Base-by-base conservation (phyloP, 1,139 yeast genomes). In the Pichia sorboxylosa region DNA sequence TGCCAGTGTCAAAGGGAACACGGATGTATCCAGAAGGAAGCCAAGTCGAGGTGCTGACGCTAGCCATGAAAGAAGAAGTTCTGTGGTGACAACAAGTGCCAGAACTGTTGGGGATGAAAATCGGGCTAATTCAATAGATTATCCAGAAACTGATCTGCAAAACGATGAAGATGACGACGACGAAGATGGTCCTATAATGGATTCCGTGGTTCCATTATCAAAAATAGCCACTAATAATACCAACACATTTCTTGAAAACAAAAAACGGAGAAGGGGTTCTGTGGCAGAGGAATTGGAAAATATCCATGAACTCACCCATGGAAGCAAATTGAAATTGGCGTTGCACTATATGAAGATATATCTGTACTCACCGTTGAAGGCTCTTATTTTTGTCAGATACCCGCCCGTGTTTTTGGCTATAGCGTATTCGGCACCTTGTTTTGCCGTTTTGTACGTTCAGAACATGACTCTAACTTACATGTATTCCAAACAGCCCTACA, bases 341-440 rank as follows among this genome's bases (percentile, higher is more conserved):
- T 46, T 40, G 32, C 38, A 38, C 16, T 48, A 41, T 30, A 19
- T 51, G 2, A 73, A 73, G 46, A 63, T 57, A 38, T 69, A 52
- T 39, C 53, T 49, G 31, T 59, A 46, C 39, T 71, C 52, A 59
- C 90, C 57, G 19, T 55, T 54, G 58, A 75, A 59, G 52, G 73
- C 55, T 2, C 50, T 73, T 17, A 59, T 61, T 3, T 64, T 79
- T 36, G 53, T 79, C 20, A 55, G 60, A 33, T 77, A 78, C 48
- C 93, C 94, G 0, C 92, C 93, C 0, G 87, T 83, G 13, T 54
- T 68, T 0, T 55, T 81, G 28, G 73, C 84, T 6, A 67, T 81
- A 30, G 46, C 63, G 1, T 81, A 72, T 51, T 73, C 87, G 1
- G 72, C 81, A 1, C 65, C 76, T 14, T 69, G 81, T 33, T 82